Conservation (phyloP, 139 green algal genomes). For the Coelastrella sp. region DNA sequence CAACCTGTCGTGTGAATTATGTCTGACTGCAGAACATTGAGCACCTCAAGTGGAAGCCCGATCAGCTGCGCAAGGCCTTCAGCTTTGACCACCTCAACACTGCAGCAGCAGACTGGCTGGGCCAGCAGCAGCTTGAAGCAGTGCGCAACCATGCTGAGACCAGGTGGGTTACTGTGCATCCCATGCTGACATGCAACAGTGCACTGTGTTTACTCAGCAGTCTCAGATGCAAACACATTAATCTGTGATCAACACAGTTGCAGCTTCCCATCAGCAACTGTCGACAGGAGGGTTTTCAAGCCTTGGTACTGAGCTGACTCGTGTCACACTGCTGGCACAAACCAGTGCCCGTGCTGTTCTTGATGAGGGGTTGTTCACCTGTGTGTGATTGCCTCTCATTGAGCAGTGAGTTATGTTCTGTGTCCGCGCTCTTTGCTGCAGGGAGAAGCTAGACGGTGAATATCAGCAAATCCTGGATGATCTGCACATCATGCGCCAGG, state of each 20-base stretch:
- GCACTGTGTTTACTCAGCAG: too few species aligned
- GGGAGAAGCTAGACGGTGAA: conserved; percentile 54
- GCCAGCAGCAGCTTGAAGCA: conserved; percentile 64
- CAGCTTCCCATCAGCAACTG: neutral
- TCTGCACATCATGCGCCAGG: conserved; percentile 80
- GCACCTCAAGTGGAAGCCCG: conserved; percentile 22
- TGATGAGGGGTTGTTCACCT: too few species aligned
- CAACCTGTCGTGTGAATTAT: too few species aligned
- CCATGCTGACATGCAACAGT: neutral
- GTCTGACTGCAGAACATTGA: conserved; percentile 40
- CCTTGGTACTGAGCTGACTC: too few species aligned
- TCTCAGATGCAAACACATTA: neutral
- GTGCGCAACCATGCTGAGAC: conserved; percentile 70
- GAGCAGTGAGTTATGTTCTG: neutral
- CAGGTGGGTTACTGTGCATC: neutral
- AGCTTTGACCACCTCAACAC: neutral
- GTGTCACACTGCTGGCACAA: too few species aligned
- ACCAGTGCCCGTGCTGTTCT: too few species aligned
- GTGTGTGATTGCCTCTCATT: too few species aligned
- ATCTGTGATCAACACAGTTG: neutral
- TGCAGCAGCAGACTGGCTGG: conserved; percentile 71
- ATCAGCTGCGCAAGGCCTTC: conserved; percentile 18
- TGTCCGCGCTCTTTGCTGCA: neutral
- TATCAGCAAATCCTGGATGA: conserved; percentile 66
- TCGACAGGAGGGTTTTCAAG: too few species aligned